Percentiles rank a stretch among this genome's conserved stretches.
Conservation (phyloP, 768 basidiomycete species). For the Neoboletus magnificus region DNA sequence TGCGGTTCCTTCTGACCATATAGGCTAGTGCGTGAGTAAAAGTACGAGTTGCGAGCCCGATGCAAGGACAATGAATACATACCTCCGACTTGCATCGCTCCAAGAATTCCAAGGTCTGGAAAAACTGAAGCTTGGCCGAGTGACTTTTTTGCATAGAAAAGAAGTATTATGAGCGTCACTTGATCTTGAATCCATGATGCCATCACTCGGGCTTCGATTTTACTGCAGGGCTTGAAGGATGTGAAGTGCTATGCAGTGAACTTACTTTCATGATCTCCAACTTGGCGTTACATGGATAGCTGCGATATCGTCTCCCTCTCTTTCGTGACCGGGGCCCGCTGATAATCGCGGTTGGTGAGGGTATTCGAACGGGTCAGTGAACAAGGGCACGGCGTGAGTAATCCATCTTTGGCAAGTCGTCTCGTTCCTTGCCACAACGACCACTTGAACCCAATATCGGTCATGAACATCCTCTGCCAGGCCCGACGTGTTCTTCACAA, state of each 20-base stretch:
- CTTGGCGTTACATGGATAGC: not conserved
- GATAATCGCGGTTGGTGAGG: slow-evolving; percentile 7
- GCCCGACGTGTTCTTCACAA: slow-evolving; percentile 22
- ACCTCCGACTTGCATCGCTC: not conserved
- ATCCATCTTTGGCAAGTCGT: slow-evolving; percentile 14
- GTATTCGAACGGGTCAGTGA: not conserved
- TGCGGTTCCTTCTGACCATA: not conserved
- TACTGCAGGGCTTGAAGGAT: not conserved
- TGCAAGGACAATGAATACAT: not conserved
- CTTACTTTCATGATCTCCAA: not conserved
- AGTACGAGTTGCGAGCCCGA: not conserved
- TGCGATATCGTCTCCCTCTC: not conserved
- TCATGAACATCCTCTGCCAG: slow-evolving; percentile 22
- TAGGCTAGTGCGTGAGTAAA: not conserved
- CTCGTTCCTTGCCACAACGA: not conserved
- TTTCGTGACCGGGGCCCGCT: slow-evolving; percentile 1
- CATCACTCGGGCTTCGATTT: not conserved
- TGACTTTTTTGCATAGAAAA: not conserved
- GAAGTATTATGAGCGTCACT: not conserved
- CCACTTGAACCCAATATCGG: not conserved
- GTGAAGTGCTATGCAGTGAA: not conserved
- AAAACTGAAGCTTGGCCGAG: not conserved
- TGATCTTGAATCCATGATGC: not conserved
- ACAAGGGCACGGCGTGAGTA: not conserved
- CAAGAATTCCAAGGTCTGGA: not conserved